phyloP scores from a whole-genome alignment of 768 basidiomycete genomes.

The Omphalotus guepiniiformis region DNA sequence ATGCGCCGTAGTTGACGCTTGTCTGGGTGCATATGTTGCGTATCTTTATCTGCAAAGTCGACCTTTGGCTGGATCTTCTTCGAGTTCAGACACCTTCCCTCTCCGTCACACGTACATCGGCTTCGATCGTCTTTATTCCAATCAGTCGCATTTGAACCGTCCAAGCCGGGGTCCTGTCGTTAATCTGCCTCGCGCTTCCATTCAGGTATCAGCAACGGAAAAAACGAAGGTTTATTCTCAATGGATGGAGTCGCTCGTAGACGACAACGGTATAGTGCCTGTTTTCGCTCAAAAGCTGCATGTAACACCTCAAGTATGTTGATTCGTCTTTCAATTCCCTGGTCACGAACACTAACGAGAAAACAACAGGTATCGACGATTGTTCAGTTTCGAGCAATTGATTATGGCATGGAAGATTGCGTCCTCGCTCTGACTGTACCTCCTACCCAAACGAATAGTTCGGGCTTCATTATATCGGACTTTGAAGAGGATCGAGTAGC shows the following conservation, averaged over 20 bases:
- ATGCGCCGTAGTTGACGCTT: neutral
- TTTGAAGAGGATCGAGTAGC: neutral
- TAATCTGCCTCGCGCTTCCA: neutral
- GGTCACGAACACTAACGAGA: neutral
- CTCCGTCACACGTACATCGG: neutral
- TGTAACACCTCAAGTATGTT: neutral
- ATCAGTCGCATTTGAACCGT: neutral
- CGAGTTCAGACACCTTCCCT: neutral
- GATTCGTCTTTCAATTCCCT: neutral
- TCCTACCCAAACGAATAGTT: neutral
- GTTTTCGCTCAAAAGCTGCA: neutral
- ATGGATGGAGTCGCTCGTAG: neutral
- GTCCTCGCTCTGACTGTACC: neutral
- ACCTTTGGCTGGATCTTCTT: neutral
- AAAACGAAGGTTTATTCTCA: neutral
- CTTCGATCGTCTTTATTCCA: neutral
- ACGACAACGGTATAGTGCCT: neutral
- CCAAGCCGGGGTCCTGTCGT: neutral
- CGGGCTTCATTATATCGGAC: neutral
- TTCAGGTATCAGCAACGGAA: neutral
- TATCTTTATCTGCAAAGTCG: neutral
- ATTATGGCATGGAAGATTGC: neutral
- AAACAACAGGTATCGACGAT: neutral
- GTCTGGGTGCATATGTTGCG: neutral
- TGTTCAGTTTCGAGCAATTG: neutral